These are phyloP conservation scores for Lentinula lateritia DNA, from an alignment of 768 basidiomycete species.

Conservation along the genomic window DNA sequence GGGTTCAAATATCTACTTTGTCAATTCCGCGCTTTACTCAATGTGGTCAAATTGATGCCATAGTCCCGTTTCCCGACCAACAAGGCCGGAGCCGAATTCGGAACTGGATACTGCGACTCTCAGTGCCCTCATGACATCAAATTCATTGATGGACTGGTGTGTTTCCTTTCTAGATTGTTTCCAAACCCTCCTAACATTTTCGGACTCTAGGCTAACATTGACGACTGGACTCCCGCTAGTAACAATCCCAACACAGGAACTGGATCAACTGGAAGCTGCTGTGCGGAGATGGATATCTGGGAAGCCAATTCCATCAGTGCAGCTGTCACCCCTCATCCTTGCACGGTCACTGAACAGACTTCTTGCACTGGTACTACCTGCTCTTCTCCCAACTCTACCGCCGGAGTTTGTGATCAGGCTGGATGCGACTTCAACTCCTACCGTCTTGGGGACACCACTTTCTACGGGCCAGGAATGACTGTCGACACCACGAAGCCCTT, in stretches of 20 bases:
- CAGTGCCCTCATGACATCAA: slow-evolving; percentile 61
- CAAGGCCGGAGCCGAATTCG: slow-evolving; percentile 50
- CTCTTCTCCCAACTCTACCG: slow-evolving; percentile 15
- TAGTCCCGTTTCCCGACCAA: slow-evolving; percentile 34
- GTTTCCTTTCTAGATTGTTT: slow-evolving; percentile 7
- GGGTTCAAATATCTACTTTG: slow-evolving; percentile 4
- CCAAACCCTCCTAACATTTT: not conserved
- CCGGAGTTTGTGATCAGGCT: slow-evolving; percentile 33
- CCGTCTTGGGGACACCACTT: slow-evolving; percentile 34
- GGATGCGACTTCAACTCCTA: slow-evolving; percentile 46
- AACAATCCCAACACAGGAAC: slow-evolving; percentile 26
- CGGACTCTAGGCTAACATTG: slow-evolving; percentile 29
- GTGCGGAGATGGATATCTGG: slow-evolving; percentile 19
- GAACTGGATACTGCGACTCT: slow-evolving; percentile 61
- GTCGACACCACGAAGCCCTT: slow-evolving; percentile 33
- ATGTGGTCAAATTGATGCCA: no score
- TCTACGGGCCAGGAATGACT: slow-evolving; percentile 31
- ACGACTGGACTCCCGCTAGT: slow-evolving; percentile 26
- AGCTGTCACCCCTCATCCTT: slow-evolving; percentile 39
- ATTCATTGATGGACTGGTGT: slow-evolving; percentile 54
- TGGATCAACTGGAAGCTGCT: not conserved
- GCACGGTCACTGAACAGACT: slow-evolving; percentile 28
- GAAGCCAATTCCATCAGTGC: slow-evolving; percentile 33
- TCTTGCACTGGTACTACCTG: slow-evolving; percentile 29
- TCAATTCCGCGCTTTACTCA: slow-evolving; percentile 15